Percentiles rank a stretch among this genome's conserved stretches.
phyloP scores from a whole-genome alignment of 192 early-diverging fungal species.

The Coemansia sp. region DNA sequence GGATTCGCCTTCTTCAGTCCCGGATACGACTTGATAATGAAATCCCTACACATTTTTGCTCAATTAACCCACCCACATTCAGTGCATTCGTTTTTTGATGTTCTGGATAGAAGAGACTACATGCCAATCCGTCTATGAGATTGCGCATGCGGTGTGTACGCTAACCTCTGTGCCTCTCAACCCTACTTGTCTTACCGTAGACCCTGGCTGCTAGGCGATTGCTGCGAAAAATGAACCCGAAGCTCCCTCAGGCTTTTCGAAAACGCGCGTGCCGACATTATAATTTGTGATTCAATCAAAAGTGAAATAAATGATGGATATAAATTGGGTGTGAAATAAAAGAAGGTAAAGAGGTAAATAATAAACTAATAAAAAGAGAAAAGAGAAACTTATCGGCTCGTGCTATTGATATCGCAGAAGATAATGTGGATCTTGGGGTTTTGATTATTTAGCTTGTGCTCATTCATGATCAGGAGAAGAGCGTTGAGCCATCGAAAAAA shows the following conservation, averaged over 20 bases:
- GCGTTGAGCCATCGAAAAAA: no score
- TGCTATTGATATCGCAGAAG: no score
- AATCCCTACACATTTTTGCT: slow-evolving; percentile 63
- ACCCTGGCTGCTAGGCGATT: slow-evolving; percentile 72
- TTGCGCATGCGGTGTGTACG: no score
- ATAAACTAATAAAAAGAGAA: background rate
- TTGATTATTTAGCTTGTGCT: no score
- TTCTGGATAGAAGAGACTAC: background rate
- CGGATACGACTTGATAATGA: slow-evolving; percentile 78
- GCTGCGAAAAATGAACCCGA: slow-evolving; percentile 88
- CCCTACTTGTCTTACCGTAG: slow-evolving; percentile 62
- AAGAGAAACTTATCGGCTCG: no score
- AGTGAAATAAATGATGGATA: background rate
- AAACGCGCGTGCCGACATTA: slow-evolving; percentile 50
- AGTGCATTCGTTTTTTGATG: background rate
- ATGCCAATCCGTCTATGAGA: no score
- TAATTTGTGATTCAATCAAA: background rate
- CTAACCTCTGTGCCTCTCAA: background rate
- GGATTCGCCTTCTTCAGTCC: slow-evolving; percentile 87
- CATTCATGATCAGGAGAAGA: no score
- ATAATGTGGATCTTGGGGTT: no score
- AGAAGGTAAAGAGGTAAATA: background rate
- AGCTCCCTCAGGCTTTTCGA: slow-evolving; percentile 81
- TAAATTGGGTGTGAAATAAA: background rate
- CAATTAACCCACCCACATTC: background rate